phyloP scores from a whole-genome alignment of 2,329 filamentous ascomycete genomes.

The Claviceps africana region DNA sequence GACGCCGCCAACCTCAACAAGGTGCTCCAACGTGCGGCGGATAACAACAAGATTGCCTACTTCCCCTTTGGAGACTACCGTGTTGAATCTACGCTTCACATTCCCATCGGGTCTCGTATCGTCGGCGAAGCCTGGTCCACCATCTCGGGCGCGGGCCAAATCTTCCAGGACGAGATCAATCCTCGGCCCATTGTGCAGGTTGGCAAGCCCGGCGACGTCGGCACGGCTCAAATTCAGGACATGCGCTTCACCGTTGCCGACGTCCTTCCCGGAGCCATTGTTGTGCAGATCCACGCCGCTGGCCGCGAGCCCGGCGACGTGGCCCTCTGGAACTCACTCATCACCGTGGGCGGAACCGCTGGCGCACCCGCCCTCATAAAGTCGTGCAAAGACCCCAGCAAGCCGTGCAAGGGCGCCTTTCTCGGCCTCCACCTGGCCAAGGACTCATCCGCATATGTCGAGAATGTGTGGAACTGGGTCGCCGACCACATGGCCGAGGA shows the following conservation, averaged over 20 bases:
- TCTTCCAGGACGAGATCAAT: constrained; percentile 27
- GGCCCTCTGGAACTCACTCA: constrained; percentile 32
- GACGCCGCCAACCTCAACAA: constrained; percentile 24
- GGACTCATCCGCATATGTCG: constrained; percentile 11
- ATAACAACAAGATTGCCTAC: constrained; percentile 16
- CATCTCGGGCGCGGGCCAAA: constrained; percentile 31
- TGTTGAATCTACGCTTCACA: constrained; percentile 14
- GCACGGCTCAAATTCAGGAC: constrained; percentile 35
- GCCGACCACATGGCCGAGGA: constrained; percentile 34
- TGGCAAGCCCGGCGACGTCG: constrained; percentile 34
- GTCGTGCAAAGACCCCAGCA: constrained; percentile 19
- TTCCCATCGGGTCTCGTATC: constrained; percentile 29
- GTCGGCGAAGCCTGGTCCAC: constrained; percentile 41
- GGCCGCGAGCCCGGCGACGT: constrained; percentile 32
- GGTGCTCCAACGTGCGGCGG: constrained; percentile 22
- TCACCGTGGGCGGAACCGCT: constrained; percentile 30
- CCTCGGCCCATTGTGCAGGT: constrained; percentile 37
- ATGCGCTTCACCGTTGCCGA: constrained; percentile 37
- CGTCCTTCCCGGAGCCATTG: constrained; percentile 23
- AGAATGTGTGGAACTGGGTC: constrained; percentile 25
- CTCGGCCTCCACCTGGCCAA: constrained; percentile 34
- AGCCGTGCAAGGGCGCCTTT: constrained; percentile 32
- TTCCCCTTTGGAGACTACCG: constrained; percentile 17
- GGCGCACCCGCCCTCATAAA: constrained; percentile 23
- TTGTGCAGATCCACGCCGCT: constrained; percentile 26